Evolutionary conservation across 2,329 filamentous ascomycete species (phyloP), one percentile per base, ranked within the genome.

Genomic region (Scedosporium apiospermum): DNA sequence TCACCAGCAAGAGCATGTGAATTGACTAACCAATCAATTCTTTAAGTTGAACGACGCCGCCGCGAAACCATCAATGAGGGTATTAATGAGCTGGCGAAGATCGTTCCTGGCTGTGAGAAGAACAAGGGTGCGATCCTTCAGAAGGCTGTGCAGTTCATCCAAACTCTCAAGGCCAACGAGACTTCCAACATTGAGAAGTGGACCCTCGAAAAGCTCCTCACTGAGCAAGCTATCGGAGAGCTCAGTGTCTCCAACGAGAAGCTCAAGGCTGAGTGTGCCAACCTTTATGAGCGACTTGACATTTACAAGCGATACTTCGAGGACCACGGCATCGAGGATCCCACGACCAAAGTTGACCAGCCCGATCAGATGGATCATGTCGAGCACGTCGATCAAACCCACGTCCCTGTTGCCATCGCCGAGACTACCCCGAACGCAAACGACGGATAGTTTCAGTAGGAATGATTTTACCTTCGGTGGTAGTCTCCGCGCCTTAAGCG

Each of bases 41-140:
- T 55, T 55, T 10, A 34, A 98, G 95, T 99, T 65, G 95, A 99
- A 77, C 91, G 95, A 65, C 91, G 95, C 64, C 91, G 95, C 55
- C 90, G 95, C 66, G 95, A 99, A 76, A 97, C 95, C 0, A 99
- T 99, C 74, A 99, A 99, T 68, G 95, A 99, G 76, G 95, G 95
- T 59, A 99, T 99, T 69, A 98, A 97, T 71, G 95, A 98, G 75
- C 85, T 99, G 34, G 91, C 93, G 68, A 98, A 97, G 78, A 96
- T 99, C 67, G 95, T 99, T 0, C 95, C 95, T 0, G 92, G 92
- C 14, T 97, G 93, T 70, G 95, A 99, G 76, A 99, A 98, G 82
- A 98, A 99, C 80, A 99, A 99, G 77, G 95, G 95, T 0, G 96
- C 92, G 2, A 98, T 99, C 66, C 80, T 99, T 44, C 90, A 96